Evolutionary conservation across 1,284 basidiomycete genomes (phyloP).

Genomic region (Malassezia obtusa): DNA sequence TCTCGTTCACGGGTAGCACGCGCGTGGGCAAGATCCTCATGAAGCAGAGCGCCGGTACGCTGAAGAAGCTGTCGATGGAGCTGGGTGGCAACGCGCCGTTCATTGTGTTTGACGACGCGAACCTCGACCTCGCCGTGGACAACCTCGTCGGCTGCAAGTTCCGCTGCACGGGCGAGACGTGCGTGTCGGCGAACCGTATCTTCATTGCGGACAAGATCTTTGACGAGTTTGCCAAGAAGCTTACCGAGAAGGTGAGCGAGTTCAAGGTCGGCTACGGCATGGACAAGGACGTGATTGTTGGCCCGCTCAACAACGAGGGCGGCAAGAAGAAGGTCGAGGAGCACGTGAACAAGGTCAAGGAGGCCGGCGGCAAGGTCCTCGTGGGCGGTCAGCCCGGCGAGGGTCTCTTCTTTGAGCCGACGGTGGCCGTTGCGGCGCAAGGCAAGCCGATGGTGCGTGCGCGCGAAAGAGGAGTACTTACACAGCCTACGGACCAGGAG

Average conservation of each 20-base stretch:
- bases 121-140: constrained; percentile 84
- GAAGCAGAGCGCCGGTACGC: constrained; percentile 66
- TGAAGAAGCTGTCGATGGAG: constrained; percentile 67
- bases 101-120: constrained; percentile 93
- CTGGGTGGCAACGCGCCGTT: constrained; percentile 74
- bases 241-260: constrained; percentile 69
- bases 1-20: constrained; percentile 87
- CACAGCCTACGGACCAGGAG: constrained; percentile 50
- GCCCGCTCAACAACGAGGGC: constrained; percentile 78
- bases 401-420: constrained; percentile 72
- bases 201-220: constrained; percentile 61
- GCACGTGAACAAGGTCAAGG: constrained; percentile 77
- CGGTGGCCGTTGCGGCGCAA: constrained; percentile 55
- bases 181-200: constrained; percentile 54
- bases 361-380: constrained; percentile 73
- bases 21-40: constrained; percentile 82
- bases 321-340: constrained; percentile 76
- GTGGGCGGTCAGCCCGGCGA: constrained; percentile 65
- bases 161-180: constrained; percentile 82
- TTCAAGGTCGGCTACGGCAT: constrained; percentile 89
- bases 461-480: not conserved
- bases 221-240: constrained; percentile 70
- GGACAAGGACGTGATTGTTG: constrained; percentile 67
- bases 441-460: constrained; percentile 57
- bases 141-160: constrained; percentile 82